Evolutionary conservation across 257 asterid species (phyloP).

Genomic region (Solanum corneliomulleri): DNA sequence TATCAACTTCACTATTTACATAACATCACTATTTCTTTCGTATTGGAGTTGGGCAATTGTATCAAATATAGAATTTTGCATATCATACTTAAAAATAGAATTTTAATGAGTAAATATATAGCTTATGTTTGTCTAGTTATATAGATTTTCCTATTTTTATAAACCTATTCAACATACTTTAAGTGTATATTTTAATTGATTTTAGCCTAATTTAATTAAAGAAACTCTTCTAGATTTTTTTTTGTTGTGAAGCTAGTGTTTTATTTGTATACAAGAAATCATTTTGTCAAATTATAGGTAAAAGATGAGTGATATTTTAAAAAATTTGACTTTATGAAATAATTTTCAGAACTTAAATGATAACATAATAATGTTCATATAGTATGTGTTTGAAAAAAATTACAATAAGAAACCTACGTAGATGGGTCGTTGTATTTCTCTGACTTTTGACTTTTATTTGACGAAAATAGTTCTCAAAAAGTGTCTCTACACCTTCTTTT

Average conservation of each 20-base stretch:
- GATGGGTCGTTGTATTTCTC: background rate
- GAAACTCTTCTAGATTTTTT: no score
- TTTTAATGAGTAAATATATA: no score
- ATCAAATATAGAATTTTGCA: no score
- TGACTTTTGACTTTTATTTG: background rate
- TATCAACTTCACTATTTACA: no score
- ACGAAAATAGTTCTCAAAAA: background rate
- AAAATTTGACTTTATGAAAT: background rate
- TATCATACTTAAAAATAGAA: no score
- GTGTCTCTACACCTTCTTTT: background rate
- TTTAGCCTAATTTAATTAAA: no score
- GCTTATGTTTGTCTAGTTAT: no score
- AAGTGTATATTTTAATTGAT: no score
- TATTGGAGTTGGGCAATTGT: no score
- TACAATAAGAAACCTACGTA: background rate
- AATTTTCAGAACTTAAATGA: background rate
- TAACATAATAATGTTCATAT: background rate
- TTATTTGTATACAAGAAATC: background rate
- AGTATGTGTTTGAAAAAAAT: background rate
- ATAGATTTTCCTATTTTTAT: no score
- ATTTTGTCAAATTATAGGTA: background rate
- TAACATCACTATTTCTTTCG: no score
- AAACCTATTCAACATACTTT: no score
- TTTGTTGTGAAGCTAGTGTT: background rate
- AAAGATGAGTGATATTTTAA: background rate